phyloP scores from a whole-genome alignment of 1,284 basidiomycete species.

The Porogramme epimiltina region DNA sequence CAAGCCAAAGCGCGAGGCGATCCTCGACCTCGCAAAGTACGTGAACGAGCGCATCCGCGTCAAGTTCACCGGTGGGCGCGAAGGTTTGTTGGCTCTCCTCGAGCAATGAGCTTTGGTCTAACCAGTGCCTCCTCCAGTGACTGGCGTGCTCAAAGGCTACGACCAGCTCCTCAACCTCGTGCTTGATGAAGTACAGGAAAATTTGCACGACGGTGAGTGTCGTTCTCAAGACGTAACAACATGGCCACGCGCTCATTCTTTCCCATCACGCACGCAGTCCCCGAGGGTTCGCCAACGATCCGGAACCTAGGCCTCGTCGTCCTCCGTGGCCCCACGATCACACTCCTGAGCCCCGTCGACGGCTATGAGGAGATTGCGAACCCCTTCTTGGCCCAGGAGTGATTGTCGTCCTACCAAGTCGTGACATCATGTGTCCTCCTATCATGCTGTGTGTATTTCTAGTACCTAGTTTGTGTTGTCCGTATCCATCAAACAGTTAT shows the following conservation, averaged over 20 bases:
- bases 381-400: slow-evolving; percentile 66
- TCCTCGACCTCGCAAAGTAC: slow-evolving; percentile 94
- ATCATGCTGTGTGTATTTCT: slow-evolving; percentile 4
- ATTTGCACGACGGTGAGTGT: slow-evolving; percentile 57
- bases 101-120: background rate
- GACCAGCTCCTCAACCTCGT: slow-evolving; percentile 98
- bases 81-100: slow-evolving; percentile 57
- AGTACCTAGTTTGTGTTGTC: no score
- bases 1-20: slow-evolving; percentile 92
- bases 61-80: slow-evolving; percentile 95
- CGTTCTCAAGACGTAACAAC: slow-evolving; percentile 10
- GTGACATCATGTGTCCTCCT: background rate
- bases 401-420: background rate
- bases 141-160: slow-evolving; percentile 91
- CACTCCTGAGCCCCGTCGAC: slow-evolving; percentile 89
- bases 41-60: slow-evolving; percentile 91
- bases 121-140: slow-evolving; percentile 57
- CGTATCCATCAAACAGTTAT: no score
- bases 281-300: slow-evolving; percentile 66
- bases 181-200: slow-evolving; percentile 86
- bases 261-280: slow-evolving; percentile 11
- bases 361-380: slow-evolving; percentile 90
- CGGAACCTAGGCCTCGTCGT: slow-evolving; percentile 85
- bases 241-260: slow-evolving; percentile 3
- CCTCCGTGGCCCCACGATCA: slow-evolving; percentile 90